Percentiles rank a stretch among this genome's conserved stretches.
Evolutionary conservation across 116 monocot genomes (phyloP).

Genomic region (Trichopus zeylanicus): DNA sequence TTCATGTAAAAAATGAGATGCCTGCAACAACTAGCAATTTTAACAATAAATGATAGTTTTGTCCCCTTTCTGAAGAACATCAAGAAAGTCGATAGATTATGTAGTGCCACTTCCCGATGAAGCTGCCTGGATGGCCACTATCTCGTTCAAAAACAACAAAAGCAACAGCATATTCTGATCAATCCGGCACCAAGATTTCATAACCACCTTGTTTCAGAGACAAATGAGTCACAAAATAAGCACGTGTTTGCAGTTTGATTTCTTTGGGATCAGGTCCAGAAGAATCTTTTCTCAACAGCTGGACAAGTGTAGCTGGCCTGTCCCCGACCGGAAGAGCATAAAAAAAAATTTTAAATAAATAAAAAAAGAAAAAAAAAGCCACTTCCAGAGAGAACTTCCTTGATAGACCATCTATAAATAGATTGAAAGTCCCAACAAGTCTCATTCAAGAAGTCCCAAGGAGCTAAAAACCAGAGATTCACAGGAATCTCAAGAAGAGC

Average conservation of each 20-base stretch:
- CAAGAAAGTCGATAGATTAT: no score
- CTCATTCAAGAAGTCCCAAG: no score
- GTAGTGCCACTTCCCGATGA: background rate
- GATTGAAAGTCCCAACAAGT: background rate
- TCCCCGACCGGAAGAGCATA: background rate
- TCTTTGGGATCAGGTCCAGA: background rate
- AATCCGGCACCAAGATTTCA: background rate
- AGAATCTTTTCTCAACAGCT: background rate
- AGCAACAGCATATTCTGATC: background rate
- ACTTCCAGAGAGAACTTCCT: background rate
- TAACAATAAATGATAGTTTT: background rate
- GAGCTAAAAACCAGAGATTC: no score
- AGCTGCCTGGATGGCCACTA: background rate
- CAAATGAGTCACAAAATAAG: background rate
- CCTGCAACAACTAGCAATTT: background rate
- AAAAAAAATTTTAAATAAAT: no score
- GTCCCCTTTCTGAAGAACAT: no score
- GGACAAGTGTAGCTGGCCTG: conserved; percentile 1
- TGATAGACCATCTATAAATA: background rate
- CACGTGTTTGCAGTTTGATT: background rate
- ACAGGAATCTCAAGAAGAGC: no score
- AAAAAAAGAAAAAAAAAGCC: no score
- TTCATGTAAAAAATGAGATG: background rate
- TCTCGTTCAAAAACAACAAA: background rate
- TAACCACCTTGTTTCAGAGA: no score